Conservation (phyloP, 768 basidiomycete genomes). For the Podaxis sp. region DNA sequence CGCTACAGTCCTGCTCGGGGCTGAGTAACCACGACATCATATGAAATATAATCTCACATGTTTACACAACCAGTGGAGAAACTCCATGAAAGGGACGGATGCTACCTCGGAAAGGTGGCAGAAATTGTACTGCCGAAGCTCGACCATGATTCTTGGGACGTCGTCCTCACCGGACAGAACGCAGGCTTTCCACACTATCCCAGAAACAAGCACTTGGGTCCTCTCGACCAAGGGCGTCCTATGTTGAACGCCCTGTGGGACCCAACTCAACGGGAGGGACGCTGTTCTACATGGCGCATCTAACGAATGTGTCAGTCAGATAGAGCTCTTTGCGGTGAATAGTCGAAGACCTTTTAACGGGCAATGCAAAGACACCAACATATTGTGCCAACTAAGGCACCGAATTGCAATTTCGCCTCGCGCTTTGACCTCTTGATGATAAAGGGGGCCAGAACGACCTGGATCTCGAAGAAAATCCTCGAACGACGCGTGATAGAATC, state of each 20-base stretch:
- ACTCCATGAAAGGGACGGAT: background rate
- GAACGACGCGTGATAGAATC: constrained; percentile 9
- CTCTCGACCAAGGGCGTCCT: background rate
- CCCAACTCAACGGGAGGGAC: background rate
- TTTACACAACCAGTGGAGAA: background rate
- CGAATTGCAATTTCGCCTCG: background rate
- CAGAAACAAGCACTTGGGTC: background rate
- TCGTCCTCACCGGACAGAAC: background rate
- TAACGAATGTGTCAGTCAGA: background rate
- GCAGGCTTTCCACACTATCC: background rate
- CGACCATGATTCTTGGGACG: background rate
- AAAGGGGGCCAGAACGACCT: background rate
- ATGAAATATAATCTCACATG: background rate
- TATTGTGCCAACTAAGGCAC: background rate
- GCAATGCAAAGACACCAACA: background rate
- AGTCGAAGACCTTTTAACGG: background rate
- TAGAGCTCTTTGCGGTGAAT: background rate
- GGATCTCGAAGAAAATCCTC: constrained; percentile 6
- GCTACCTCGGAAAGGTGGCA: background rate
- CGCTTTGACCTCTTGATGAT: background rate
- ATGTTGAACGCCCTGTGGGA: background rate
- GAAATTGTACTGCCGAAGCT: background rate
- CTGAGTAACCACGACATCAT: background rate
- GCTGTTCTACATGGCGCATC: background rate
- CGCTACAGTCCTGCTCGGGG: background rate